Evolutionary conservation across 208 protist species (phyloP).

Genomic region (Phytomonas sp.): DNA sequence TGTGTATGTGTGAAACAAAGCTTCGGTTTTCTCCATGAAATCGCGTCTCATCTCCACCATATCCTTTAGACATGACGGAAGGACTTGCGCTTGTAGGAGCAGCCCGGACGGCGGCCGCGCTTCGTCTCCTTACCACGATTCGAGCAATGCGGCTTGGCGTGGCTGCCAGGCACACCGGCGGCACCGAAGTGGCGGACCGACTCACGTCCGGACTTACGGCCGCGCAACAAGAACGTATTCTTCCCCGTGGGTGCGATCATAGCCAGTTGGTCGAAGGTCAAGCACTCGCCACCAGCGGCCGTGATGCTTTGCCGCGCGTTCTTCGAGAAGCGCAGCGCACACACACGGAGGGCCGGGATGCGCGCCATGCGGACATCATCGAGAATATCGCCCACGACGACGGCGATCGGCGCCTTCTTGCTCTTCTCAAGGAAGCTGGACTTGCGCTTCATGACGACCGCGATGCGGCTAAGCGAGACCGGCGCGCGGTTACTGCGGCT

Average conservation of each 20-base stretch:
- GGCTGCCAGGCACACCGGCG: conserved; percentile 89
- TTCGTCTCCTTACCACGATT: conserved; percentile 90
- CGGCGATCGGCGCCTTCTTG: conserved; percentile 92
- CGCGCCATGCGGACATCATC: conserved; percentile 97
- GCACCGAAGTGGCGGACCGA: conserved; percentile 98
- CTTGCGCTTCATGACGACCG: conserved; percentile 91
- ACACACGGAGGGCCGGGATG: conserved; percentile 93
- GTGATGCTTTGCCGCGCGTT: conserved; percentile 97
- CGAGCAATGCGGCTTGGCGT: conserved; percentile 85
- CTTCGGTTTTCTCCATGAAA: conserved; percentile 1
- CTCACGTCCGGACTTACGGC: conserved; percentile 92
- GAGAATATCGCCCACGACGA: conserved; percentile 98
- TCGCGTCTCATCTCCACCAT: not conserved
- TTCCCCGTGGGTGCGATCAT: conserved; percentile 95
- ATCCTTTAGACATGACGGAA: conserved; percentile 66
- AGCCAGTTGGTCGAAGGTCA: conserved; percentile 98
- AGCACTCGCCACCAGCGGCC: conserved; percentile 96
- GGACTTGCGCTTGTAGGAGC: conserved; percentile 69
- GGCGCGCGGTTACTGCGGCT: conserved; percentile 94
- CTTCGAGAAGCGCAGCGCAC: conserved; percentile 98
- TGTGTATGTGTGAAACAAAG: conserved; percentile 10
- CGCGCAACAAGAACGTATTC: conserved; percentile 97
- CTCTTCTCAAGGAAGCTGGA: conserved; percentile 61
- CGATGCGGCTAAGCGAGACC: conserved; percentile 94
- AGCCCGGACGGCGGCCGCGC: conserved; percentile 91